These are phyloP conservation scores for Fistulifera pelliculosa DNA, from an alignment of 108 stramenopile genomes.

Conservation along the genomic window DNA sequence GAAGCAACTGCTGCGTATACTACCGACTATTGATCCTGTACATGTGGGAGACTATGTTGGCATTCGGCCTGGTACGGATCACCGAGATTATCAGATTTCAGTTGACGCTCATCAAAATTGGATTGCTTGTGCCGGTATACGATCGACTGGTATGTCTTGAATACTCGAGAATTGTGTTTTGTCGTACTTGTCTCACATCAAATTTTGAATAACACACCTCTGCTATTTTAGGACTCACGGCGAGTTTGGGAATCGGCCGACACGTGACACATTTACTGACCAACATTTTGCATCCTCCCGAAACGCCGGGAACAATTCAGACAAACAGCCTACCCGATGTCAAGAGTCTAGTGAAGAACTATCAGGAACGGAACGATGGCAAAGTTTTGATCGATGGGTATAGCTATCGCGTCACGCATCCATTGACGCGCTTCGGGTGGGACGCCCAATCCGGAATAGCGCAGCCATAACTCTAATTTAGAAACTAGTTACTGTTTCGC, in stretches of 20 bases:
- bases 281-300: slow-evolving; percentile 14
- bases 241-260: slow-evolving; percentile 64
- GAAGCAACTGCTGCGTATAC: slow-evolving; percentile 20
- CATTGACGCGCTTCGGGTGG: slow-evolving; percentile 55
- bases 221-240: slow-evolving; percentile 40
- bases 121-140: slow-evolving; percentile 67
- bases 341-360: slow-evolving; percentile 49
- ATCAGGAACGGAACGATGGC: slow-evolving; percentile 34
- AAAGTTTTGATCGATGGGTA: slow-evolving; percentile 35
- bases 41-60: slow-evolving; percentile 71
- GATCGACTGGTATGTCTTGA: slow-evolving; percentile 39
- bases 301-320: slow-evolving; percentile 4
- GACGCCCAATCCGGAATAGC: slow-evolving; percentile 3
- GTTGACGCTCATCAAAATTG: slow-evolving; percentile 24
- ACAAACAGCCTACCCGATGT: too few relatives aligned
- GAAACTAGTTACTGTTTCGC: too few relatives aligned
- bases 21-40: slow-evolving; percentile 19
- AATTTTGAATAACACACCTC: too few relatives aligned
- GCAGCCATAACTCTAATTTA: too few relatives aligned
- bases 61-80: slow-evolving; percentile 63
- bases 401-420: slow-evolving; percentile 62
- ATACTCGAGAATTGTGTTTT: too few relatives aligned
- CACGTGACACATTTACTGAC: slow-evolving; percentile 40
- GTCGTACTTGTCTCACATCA: too few relatives aligned
- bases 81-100: slow-evolving; percentile 72